These are phyloP conservation scores for Rauvolfia tetraphylla DNA, from an alignment of 257 asterid species.

Conservation along the genomic window DNA sequence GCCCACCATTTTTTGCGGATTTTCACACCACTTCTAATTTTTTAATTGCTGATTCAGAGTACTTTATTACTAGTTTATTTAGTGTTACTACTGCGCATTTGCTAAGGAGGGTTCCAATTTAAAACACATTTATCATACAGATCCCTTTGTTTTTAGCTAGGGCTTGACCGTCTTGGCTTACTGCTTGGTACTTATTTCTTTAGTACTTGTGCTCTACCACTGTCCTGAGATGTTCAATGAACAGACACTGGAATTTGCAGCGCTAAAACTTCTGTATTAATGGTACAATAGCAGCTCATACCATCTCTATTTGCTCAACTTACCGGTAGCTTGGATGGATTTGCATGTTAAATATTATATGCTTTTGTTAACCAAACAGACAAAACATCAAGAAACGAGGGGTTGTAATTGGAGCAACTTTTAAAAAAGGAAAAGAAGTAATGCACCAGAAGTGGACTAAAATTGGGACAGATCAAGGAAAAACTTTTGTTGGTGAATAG, in stretches of 20 bases:
- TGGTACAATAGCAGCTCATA: too few relatives aligned
- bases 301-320: too few relatives aligned
- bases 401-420: conserved; percentile 6
- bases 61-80: background rate
- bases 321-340: background rate
- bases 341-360: background rate
- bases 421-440: conserved; percentile 7
- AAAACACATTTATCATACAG: background rate
- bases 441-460: conserved; percentile 1
- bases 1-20: conserved; percentile 52
- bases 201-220: background rate
- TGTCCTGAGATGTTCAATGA: background rate
- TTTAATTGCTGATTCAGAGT: conserved; percentile 3
- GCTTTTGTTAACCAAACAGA: background rate
- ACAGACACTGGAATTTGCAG: background rate
- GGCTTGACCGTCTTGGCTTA: background rate
- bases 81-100: background rate
- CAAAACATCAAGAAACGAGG: background rate
- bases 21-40: conserved; percentile 15
- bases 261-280: background rate
- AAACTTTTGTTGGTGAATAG: conserved; percentile 7
- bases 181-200: background rate
- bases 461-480: conserved; percentile 19
- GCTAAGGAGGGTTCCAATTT: background rate
- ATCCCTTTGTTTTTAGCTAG: background rate